Conservation (phyloP, 768 basidiomycete species). For the Tylopilus intermedius region DNA sequence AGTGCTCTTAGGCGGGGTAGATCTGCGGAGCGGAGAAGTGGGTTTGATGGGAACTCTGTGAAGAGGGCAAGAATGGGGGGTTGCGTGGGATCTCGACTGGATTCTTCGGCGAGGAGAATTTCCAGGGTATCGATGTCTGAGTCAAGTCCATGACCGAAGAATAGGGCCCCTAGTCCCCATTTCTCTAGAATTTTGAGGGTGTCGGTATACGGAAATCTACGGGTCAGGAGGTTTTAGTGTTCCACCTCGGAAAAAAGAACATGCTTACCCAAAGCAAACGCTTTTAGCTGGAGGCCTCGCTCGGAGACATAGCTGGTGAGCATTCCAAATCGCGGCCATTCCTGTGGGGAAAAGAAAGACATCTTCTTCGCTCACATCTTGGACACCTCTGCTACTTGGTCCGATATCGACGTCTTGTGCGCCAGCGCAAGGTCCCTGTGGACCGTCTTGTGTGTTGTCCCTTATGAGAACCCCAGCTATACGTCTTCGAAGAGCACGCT, state of each 20-base stretch:
- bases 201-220: conserved; percentile 91
- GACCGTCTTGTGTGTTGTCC: conserved; percentile 40
- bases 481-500: conserved; percentile 78
- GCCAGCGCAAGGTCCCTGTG: conserved; percentile 39
- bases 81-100: conserved; percentile 31
- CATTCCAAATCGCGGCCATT: conserved; percentile 93
- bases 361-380: conserved; percentile 73
- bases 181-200: conserved; percentile 92
- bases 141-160: conserved; percentile 78
- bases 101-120: conserved; percentile 47
- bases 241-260: not conserved
- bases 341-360: conserved; percentile 85
- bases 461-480: conserved; percentile 81
- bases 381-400: conserved; percentile 64
- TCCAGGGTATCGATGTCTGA: conserved; percentile 73
- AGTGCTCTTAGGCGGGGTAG: conserved; percentile 67
- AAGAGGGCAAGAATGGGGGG: conserved; percentile 77
- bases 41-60: conserved; percentile 95
- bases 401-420: conserved; percentile 45
- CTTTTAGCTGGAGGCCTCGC: conserved; percentile 65
- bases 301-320: conserved; percentile 64
- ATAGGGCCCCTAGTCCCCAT: conserved; percentile 93
- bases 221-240: not conserved
- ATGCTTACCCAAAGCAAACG: conserved; percentile 88
- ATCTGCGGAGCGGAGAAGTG: conserved; percentile 81